phyloP scores from a whole-genome alignment of 1,284 basidiomycete species.

The Ganoderma leucocontextum region DNA sequence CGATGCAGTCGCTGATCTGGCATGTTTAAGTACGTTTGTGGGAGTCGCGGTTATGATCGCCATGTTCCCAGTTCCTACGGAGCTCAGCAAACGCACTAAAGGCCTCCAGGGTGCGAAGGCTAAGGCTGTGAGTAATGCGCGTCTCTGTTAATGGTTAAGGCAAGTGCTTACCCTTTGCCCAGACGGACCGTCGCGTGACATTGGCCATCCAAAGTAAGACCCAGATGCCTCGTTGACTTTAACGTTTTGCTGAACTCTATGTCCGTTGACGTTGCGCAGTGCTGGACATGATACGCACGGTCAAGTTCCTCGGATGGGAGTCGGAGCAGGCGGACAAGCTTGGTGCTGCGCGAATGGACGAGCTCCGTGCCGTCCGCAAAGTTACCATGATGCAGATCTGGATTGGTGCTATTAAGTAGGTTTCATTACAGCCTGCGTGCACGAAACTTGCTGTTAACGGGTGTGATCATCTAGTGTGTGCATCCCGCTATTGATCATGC shows the following conservation, averaged over 20 bases:
- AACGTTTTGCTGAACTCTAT: not conserved
- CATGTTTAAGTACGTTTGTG: constrained; percentile 46
- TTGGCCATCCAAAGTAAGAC: constrained; percentile 16
- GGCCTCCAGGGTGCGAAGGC: constrained; percentile 29
- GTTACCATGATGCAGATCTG: constrained; percentile 15
- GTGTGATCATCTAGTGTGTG: constrained; percentile 3
- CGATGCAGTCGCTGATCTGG: not conserved
- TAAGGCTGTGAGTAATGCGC: constrained; percentile 27
- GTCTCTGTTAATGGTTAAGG: constrained; percentile 29
- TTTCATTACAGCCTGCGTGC: not conserved
- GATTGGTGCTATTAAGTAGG: constrained; percentile 18
- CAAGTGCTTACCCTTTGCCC: constrained; percentile 14
- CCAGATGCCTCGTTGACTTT: not conserved
- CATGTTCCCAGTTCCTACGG: constrained; percentile 57
- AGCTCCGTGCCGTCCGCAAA: constrained; percentile 17
- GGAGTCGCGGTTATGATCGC: constrained; percentile 58
- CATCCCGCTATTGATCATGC: constrained; percentile 72
- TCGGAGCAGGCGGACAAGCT: constrained; percentile 7
- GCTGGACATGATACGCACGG: constrained; percentile 21
- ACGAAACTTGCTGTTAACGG: not conserved
- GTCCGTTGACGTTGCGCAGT: constrained; percentile 1
- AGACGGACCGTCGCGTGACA: constrained; percentile 18
- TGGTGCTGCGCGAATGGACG: constrained; percentile 5
- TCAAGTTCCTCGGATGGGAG: constrained; percentile 22
- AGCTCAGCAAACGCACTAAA: constrained; percentile 32